Percentiles rank a stretch among this genome's conserved stretches.
These are phyloP conservation scores for Chalciporus piperatus DNA, from an alignment of 768 basidiomycete species.

Conservation along the genomic window DNA sequence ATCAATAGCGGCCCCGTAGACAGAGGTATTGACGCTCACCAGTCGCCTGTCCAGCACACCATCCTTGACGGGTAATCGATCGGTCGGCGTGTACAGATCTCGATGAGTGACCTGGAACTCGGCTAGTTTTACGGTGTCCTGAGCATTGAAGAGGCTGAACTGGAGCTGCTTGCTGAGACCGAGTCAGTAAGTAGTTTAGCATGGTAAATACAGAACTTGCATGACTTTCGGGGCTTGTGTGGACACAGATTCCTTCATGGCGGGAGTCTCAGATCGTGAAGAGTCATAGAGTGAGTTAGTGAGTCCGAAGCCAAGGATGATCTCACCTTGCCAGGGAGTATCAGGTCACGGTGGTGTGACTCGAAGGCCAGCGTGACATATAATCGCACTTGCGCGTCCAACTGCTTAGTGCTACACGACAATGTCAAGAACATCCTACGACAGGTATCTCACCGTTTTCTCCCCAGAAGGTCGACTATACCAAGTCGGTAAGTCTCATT, in stretches of 20 bases:
- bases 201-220: conserved; percentile 37
- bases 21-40: conserved; percentile 42
- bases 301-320: neutral
- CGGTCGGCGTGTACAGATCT: conserved; percentile 83
- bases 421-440: conserved; percentile 96
- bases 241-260: conserved; percentile 78
- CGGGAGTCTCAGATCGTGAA: neutral
- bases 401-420: conserved; percentile 38
- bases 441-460: conserved; percentile 95
- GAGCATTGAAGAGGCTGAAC: conserved; percentile 90
- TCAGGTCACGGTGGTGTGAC: conserved; percentile 25
- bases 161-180: conserved; percentile 84
- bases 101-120: conserved; percentile 95
- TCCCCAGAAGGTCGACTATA: conserved; percentile 96
- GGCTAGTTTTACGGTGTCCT: conserved; percentile 93
- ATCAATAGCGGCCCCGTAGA: neutral
- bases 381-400: conserved; percentile 46
- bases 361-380: conserved; percentile 29
- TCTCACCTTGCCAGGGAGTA: neutral
- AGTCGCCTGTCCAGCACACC: conserved; percentile 92
- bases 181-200: conserved; percentile 4
- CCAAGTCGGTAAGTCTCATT: conserved; percentile 81
- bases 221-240: conserved; percentile 82
- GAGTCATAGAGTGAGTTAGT: neutral
- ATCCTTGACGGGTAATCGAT: conserved; percentile 83